phyloP scores from a whole-genome alignment of 306 rosid genomes.

The Amphicarpaea edgeworthii region DNA sequence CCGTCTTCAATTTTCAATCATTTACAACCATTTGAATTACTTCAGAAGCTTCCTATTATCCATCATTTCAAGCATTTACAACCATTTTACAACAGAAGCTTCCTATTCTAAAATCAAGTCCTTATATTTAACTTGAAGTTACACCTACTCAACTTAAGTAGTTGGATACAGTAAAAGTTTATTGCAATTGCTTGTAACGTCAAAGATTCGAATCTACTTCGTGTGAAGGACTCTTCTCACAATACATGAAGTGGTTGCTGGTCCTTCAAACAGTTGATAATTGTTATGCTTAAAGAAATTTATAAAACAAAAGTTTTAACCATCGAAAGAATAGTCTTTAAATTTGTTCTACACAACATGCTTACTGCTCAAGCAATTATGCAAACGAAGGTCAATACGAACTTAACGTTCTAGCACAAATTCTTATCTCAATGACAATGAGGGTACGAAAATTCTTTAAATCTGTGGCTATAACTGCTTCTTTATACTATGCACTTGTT shows the following conservation, averaged over 20 bases:
- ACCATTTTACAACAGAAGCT: background rate
- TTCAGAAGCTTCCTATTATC: background rate
- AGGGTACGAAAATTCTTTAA: constrained; percentile 38
- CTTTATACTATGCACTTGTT: constrained; percentile 19
- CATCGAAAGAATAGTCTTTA: background rate
- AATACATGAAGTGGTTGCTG: background rate
- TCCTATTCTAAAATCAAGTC: background rate
- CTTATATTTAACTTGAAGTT: constrained; percentile 1
- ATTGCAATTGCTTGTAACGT: background rate
- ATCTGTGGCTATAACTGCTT: constrained; percentile 32
- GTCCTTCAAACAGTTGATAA: too few relatives aligned
- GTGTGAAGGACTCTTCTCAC: background rate
- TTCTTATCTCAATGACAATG: constrained; percentile 1
- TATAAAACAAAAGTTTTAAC: background rate
- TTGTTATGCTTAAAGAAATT: background rate
- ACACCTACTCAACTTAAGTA: background rate
- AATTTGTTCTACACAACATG: background rate
- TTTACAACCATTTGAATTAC: background rate
- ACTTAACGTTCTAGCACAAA: constrained; percentile 15
- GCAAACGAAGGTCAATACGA: constrained; percentile 13
- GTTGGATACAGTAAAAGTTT: constrained; percentile 15
- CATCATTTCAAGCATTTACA: background rate
- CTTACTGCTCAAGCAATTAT: constrained; percentile 11
- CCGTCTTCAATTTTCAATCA: background rate
- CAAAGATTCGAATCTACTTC: background rate